Conservation (phyloP, 352 stramenopile species). For the Albugo laibachii region DNA sequence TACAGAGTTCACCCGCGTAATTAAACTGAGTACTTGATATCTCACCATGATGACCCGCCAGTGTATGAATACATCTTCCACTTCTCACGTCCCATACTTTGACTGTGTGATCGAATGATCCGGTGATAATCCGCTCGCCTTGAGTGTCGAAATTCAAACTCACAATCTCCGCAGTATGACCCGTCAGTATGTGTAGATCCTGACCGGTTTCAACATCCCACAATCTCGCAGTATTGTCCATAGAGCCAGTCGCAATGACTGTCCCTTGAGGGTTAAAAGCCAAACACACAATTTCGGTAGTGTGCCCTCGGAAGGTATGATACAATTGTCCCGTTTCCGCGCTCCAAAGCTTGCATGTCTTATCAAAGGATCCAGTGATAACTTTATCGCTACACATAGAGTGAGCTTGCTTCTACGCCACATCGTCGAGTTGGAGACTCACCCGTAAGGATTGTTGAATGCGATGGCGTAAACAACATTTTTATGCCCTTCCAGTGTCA, state of each 20-base stretch:
- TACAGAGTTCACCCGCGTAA: slow-evolving; percentile 83
- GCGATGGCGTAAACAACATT: slow-evolving; percentile 94
- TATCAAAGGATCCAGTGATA: slow-evolving; percentile 91
- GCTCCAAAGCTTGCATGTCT: slow-evolving; percentile 93
- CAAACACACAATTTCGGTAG: slow-evolving; percentile 92
- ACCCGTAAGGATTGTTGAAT: slow-evolving; percentile 94
- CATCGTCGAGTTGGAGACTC: too few species aligned
- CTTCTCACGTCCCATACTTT: slow-evolving; percentile 81
- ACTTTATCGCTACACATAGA: slow-evolving; percentile 68
- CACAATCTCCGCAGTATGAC: slow-evolving; percentile 89
- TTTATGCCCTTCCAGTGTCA: slow-evolving; percentile 88
- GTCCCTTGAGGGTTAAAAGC: slow-evolving; percentile 87
- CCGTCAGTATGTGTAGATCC: slow-evolving; percentile 85
- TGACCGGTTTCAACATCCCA: slow-evolving; percentile 91
- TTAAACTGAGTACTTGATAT: slow-evolving; percentile 92
- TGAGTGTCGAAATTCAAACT: slow-evolving; percentile 89
- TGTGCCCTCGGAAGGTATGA: slow-evolving; percentile 89
- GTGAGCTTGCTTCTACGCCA: too few species aligned
- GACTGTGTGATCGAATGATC: slow-evolving; percentile 90
- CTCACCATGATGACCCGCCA: slow-evolving; percentile 87
- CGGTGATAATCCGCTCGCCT: slow-evolving; percentile 85
- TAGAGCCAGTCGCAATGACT: slow-evolving; percentile 78
- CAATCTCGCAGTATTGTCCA: slow-evolving; percentile 91
- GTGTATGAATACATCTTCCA: slow-evolving; percentile 80
- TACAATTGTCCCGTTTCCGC: slow-evolving; percentile 85